phyloP scores from a whole-genome alignment of 306 rosid species.

The Begonia loranthoides region DNA sequence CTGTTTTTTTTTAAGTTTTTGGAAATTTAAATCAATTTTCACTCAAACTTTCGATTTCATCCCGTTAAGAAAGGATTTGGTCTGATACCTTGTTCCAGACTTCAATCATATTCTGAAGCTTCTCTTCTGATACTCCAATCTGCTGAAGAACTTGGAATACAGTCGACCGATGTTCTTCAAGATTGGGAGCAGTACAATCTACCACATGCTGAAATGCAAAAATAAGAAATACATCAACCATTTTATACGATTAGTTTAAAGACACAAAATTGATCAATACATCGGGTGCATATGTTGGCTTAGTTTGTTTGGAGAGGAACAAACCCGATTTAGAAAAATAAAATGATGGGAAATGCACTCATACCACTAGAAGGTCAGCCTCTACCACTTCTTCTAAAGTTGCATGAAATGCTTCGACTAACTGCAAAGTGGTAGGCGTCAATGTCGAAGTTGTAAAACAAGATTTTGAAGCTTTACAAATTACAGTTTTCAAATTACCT shows the following conservation, averaged over 20 bases:
- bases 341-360: constrained; percentile 6
- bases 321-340: too few relatives aligned
- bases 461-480: constrained; percentile 7
- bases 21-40: background rate
- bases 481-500: constrained; percentile 39
- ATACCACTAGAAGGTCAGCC: constrained; percentile 96
- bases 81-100: constrained; percentile 81
- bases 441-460: constrained; percentile 10
- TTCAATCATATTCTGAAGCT: constrained; percentile 81
- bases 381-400: constrained; percentile 95
- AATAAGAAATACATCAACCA: constrained; percentile 9
- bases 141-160: constrained; percentile 77
- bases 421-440: constrained; percentile 23
- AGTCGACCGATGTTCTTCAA: constrained; percentile 77
- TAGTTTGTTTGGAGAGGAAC: too few relatives aligned
- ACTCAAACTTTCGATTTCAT: background rate
- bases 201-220: constrained; percentile 54
- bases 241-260: background rate
- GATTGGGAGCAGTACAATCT: constrained; percentile 92
- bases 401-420: constrained; percentile 96
- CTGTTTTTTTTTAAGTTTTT: constrained; percentile 16
- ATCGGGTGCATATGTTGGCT: too few relatives aligned
- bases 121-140: constrained; percentile 69
- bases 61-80: background rate
- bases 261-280: too few relatives aligned